A percentile compares a stretch with the other conserved stretches of the same genome.
Evolutionary conservation across 2,329 filamentous ascomycete species (phyloP).

Genomic region (Samsoniella hepiali): DNA sequence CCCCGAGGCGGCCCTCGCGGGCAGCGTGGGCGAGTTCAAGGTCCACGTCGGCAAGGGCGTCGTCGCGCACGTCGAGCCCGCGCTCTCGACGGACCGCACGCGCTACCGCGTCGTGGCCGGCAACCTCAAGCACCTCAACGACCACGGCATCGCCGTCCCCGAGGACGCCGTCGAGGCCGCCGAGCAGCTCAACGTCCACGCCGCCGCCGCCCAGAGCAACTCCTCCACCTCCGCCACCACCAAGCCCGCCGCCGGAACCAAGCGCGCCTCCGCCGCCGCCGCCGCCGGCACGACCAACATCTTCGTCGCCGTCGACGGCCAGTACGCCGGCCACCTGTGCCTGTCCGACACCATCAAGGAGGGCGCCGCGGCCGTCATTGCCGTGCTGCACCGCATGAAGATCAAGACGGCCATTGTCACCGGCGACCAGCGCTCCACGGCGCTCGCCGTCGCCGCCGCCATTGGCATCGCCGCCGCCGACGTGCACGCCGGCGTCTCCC

Average conservation of each 20-base stretch:
- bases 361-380: conserved; percentile 74
- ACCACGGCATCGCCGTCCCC: conserved; percentile 66
- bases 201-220: conserved; percentile 57
- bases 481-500: conserved; percentile 84
- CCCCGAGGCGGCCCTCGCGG: conserved; percentile 71
- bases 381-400: conserved; percentile 78
- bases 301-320: conserved; percentile 80
- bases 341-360: conserved; percentile 91
- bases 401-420: conserved; percentile 90
- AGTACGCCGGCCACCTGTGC: conserved; percentile 77
- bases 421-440: conserved; percentile 83
- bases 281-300: conserved; percentile 80
- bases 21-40: conserved; percentile 80
- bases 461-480: conserved; percentile 75
- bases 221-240: conserved; percentile 35
- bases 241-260: conserved; percentile 18
- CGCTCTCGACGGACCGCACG: conserved; percentile 60
- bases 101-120: conserved; percentile 81
- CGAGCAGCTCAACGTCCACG: conserved; percentile 52
- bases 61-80: conserved; percentile 75
- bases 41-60: conserved; percentile 83
- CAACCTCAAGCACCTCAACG: conserved; percentile 72
- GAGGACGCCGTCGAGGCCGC: conserved; percentile 61
- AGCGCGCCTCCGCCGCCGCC: conserved; percentile 26
- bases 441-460: conserved; percentile 74